These are phyloP conservation scores for Cubamyces sp. DNA, from an alignment of 768 basidiomycete genomes.

Conservation along the genomic window DNA sequence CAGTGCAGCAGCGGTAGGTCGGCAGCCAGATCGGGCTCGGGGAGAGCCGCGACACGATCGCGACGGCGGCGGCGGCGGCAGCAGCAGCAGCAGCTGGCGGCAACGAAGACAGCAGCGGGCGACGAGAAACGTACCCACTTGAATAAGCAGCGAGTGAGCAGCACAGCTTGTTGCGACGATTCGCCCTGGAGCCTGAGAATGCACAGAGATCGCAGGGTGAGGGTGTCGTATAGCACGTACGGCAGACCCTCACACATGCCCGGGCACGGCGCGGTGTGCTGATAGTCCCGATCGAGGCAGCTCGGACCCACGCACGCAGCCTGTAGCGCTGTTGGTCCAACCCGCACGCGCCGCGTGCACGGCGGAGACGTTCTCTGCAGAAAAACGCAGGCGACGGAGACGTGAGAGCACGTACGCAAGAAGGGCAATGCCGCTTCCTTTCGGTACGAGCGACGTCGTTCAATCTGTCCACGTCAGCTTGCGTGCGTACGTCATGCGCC, in stretches of 20 bases:
- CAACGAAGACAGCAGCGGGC: background rate
- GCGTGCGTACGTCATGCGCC: background rate
- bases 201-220: background rate
- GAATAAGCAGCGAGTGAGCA: conserved; percentile 6
- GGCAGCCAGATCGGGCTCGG: no score
- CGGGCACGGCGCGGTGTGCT: background rate
- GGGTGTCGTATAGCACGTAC: background rate
- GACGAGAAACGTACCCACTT: background rate
- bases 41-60: background rate
- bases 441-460: no score
- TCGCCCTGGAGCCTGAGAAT: background rate
- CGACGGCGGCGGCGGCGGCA: no score
- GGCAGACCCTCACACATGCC: background rate
- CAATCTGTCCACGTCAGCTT: no score
- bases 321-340: conserved; percentile 15
- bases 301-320: conserved; percentile 13
- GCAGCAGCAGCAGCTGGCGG: background rate
- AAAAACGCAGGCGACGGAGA: background rate
- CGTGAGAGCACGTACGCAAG: background rate
- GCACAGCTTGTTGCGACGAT: conserved; percentile 1
- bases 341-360: background rate
- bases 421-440: background rate
- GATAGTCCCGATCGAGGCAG: background rate
- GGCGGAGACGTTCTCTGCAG: background rate
- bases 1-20: background rate